Conservation (phyloP, 179 eudicot genomes). For the Drosera spatulata region DNA sequence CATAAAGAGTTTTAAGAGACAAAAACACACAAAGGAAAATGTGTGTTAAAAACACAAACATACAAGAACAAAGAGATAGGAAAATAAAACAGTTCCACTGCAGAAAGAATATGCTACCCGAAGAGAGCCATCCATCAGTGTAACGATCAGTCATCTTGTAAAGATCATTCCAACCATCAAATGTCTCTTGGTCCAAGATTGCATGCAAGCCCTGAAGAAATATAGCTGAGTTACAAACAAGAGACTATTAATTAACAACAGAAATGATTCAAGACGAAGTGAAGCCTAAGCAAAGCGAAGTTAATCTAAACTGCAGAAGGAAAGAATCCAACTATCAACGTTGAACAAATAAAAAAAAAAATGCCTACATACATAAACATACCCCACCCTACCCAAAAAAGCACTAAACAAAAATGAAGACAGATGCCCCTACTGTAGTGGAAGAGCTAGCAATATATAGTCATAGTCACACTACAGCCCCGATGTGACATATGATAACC, state of each 20-base stretch:
- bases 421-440: background rate
- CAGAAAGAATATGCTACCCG: conserved; percentile 41
- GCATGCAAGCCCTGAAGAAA: conserved; percentile 67
- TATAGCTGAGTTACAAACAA: conserved; percentile 1
- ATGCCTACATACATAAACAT: background rate
- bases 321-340: background rate
- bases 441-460: background rate
- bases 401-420: background rate
- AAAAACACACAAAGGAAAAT: background rate
- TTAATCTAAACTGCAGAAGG: too few species aligned
- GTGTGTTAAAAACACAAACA: background rate
- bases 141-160: conserved; percentile 70
- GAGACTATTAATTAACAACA: background rate
- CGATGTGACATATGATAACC: background rate
- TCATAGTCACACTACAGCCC: background rate
- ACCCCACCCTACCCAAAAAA: too few species aligned
- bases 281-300: too few species aligned
- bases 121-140: conserved; percentile 87
- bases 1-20: background rate
- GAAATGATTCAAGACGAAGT: background rate
- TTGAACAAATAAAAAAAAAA: background rate
- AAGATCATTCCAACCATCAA: conserved; percentile 55
- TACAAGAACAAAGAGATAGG: background rate
- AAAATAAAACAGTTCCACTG: background rate
- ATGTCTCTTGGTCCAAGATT: conserved; percentile 44